phyloP scores from a whole-genome alignment of 257 asterid species.

The Solanum ahanhuiri region DNA sequence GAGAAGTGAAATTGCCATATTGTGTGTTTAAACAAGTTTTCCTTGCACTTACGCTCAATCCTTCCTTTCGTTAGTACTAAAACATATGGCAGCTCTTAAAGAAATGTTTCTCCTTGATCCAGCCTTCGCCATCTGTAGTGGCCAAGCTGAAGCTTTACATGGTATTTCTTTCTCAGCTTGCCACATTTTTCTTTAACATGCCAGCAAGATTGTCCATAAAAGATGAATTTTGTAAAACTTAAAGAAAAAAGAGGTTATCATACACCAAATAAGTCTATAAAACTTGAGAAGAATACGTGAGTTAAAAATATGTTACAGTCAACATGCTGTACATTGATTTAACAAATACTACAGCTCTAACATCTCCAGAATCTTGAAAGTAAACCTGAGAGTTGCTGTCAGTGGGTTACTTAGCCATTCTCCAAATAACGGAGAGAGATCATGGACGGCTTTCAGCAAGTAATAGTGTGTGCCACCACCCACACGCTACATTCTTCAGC shows the following conservation, averaged over 20 bases:
- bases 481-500: constrained; percentile 39
- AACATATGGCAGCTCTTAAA: no score
- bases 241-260: background rate
- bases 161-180: background rate
- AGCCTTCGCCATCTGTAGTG: no score
- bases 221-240: background rate
- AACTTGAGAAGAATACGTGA: background rate
- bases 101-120: no score
- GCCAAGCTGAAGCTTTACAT: background rate
- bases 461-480: constrained; percentile 74
- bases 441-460: constrained; percentile 8
- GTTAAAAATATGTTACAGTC: background rate
- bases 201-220: background rate
- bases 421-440: background rate
- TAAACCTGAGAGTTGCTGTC: background rate
- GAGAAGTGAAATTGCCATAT: no score
- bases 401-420: background rate
- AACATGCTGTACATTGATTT: background rate
- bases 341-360: background rate
- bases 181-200: background rate
- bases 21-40: no score
- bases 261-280: background rate
- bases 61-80: no score
- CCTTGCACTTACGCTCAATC: no score
- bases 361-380: background rate